Conservation (phyloP, 768 basidiomycete genomes). For the Pholiota molesta region DNA sequence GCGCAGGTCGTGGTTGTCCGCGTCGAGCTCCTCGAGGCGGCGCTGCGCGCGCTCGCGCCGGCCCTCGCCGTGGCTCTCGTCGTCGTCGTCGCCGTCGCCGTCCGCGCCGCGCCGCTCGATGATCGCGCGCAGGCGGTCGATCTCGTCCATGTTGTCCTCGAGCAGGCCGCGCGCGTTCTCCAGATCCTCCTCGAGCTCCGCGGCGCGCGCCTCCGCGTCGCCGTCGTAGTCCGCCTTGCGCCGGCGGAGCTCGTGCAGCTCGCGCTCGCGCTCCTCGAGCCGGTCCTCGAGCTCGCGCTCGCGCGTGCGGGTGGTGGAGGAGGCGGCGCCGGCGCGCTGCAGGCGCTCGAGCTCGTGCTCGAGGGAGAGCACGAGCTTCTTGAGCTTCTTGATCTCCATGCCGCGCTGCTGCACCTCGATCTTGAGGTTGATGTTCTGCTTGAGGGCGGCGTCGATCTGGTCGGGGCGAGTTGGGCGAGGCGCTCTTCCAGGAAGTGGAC, state of each 20-base stretch:
- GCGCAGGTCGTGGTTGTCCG: conserved; percentile 64
- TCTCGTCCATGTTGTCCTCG: conserved; percentile 85
- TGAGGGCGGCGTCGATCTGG: conserved; percentile 88
- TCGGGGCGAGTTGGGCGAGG: conserved; percentile 85
- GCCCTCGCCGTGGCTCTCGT: conserved; percentile 40
- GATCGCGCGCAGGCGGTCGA: conserved; percentile 72
- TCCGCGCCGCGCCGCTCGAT: conserved; percentile 55
- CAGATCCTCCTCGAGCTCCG: conserved; percentile 73
- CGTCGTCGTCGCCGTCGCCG: conserved; percentile 34
- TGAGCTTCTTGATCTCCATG: conserved; percentile 89
- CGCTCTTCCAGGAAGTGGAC: conserved; percentile 96
- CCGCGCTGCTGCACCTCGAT: conserved; percentile 89
- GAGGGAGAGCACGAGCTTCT: conserved; percentile 84
- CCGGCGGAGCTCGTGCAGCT: conserved; percentile 67
- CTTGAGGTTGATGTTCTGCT: conserved; percentile 93
- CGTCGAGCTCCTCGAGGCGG: conserved; percentile 60
- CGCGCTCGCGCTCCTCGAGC: conserved; percentile 72
- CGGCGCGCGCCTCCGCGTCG: conserved; percentile 60
- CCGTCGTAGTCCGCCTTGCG: conserved; percentile 54
- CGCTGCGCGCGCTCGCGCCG: conserved; percentile 47
- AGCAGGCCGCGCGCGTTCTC: conserved; percentile 69
- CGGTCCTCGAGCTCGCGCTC: conserved; percentile 80
- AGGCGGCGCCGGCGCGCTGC: conserved; percentile 51
- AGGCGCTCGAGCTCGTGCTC: conserved; percentile 78
- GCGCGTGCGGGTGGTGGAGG: conserved; percentile 39